Base-by-base conservation (phyloP, 371 early-diverging fungal species). In the Mortierella sp. region DNA sequence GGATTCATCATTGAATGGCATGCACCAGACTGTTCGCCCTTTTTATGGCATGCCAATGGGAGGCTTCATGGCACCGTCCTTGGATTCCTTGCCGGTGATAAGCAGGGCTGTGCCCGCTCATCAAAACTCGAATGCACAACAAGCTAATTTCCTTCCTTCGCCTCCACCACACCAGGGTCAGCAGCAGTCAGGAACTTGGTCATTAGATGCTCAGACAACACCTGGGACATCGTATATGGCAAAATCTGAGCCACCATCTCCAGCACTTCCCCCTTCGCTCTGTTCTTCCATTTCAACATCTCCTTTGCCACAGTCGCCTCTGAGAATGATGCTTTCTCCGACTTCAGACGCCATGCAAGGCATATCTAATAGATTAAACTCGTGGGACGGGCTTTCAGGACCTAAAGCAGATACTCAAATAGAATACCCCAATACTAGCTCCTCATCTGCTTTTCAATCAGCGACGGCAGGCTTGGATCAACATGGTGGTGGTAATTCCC, bases 31-130 rank as follows among this genome's bases (percentile, higher is more conserved):
- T 35, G 28, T 64, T 17, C 54, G 81, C 4, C 81, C 81, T 1
- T 80, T 80, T 23, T 80, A 68, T 31, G 81, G 81, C 2, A 67
- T 80, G 71, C 81, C 81, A 0, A 66, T 80, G 71, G 81, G 81
- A 3, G 81, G 81, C 17, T 80, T 80, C 68, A 75, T 80, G 75
- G 61, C 63, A 1, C 71, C 81, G 1, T 51, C 72, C 8, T 31
- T 80, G 32, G 71, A 75, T 19, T 26, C 59, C 13, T 15, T 74
- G 40, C 75, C 81, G 6, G 66, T 66, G 57, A 58, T 78, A 34
- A 70, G 51, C 37, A 60, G 73, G 10, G 63, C 47, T 1, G 34
- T 40, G 6, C 54, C 47, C 15, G 37, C 26, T 7, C 35, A 49
- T 2, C 23, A n/a, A 42, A 5, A 62, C 9, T 32, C 40, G 15